Conservation (phyloP, 331 rosid genomes). For the Rosa hybrid region DNA sequence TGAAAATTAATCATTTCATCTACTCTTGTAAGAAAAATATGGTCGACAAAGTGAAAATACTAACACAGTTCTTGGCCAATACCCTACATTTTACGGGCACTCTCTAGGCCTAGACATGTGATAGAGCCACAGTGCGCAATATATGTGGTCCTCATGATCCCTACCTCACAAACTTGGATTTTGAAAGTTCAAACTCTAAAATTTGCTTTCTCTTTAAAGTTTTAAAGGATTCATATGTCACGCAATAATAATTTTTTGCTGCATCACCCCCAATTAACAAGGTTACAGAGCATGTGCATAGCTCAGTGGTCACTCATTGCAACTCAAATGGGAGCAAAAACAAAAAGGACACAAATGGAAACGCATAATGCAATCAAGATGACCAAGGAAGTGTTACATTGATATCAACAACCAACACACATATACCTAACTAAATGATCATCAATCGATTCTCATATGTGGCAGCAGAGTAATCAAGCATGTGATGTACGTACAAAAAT, state of each 20-base stretch:
- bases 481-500: neutral
- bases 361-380: constrained; percentile 25
- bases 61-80: neutral
- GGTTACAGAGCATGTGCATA: constrained; percentile 22
- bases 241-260: neutral
- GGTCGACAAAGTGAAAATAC: too few species aligned
- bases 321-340: constrained; percentile 65
- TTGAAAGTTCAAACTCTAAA: constrained; percentile 36
- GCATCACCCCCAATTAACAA: neutral
- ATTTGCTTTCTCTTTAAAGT: constrained; percentile 1
- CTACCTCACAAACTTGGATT: constrained; percentile 29
- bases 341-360: constrained; percentile 25
- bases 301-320: constrained; percentile 56
- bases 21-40: neutral
- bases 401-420: constrained; percentile 65
- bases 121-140: neutral
- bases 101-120: neutral
- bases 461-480: neutral
- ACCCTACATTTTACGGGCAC: neutral
- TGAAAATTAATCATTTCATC: neutral
- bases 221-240: neutral
- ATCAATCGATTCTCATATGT: constrained; percentile 25
- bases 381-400: constrained; percentile 44
- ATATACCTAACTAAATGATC: constrained; percentile 41
- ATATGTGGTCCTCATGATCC: constrained; percentile 43